Evolutionary conservation across 1,139 yeast species (phyloP).

Genomic region (Hemisphaericaspora subhashii): DNA sequence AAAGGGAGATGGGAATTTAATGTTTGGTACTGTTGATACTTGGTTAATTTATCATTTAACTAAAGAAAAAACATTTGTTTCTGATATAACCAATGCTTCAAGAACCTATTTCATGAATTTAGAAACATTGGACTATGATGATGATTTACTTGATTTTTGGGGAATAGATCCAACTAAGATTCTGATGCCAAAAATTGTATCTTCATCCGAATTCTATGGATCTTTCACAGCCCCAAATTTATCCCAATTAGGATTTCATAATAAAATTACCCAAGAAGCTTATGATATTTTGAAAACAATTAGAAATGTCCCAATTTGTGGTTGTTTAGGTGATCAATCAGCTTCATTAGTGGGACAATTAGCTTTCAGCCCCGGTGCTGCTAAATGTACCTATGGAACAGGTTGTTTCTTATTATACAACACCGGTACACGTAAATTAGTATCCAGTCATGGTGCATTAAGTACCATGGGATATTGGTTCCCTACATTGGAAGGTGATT

Average conservation of each 20-base stretch:
- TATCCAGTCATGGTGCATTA: constrained; percentile 76
- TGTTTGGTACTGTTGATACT: constrained; percentile 94
- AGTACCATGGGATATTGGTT: constrained; percentile 92
- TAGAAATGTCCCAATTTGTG: constrained; percentile 72
- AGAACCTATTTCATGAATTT: constrained; percentile 91
- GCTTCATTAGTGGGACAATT: constrained; percentile 93
- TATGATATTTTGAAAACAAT: constrained; percentile 50
- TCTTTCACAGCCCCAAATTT: constrained; percentile 61
- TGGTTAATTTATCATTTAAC: constrained; percentile 91
- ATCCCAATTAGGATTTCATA: constrained; percentile 50
- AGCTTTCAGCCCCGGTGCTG: constrained; percentile 81
- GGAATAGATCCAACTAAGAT: constrained; percentile 70
- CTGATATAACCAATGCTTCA: constrained; percentile 90
- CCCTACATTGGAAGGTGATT: constrained; percentile 57
- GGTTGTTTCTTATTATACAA: constrained; percentile 91
- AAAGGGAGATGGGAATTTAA: constrained; percentile 66
- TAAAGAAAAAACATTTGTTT: constrained; percentile 65
- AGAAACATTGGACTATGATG: constrained; percentile 74
- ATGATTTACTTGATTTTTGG: constrained; percentile 75
- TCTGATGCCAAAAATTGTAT: constrained; percentile 74
- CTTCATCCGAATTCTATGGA: constrained; percentile 82
- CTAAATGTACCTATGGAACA: constrained; percentile 97
- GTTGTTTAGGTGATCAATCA: constrained; percentile 93
- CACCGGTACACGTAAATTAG: constrained; percentile 68
- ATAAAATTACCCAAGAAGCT: constrained; percentile 52